These are phyloP conservation scores for Diddensiella transvaalensis DNA, from an alignment of 805 yeast genomes.

Conservation along the genomic window DNA sequence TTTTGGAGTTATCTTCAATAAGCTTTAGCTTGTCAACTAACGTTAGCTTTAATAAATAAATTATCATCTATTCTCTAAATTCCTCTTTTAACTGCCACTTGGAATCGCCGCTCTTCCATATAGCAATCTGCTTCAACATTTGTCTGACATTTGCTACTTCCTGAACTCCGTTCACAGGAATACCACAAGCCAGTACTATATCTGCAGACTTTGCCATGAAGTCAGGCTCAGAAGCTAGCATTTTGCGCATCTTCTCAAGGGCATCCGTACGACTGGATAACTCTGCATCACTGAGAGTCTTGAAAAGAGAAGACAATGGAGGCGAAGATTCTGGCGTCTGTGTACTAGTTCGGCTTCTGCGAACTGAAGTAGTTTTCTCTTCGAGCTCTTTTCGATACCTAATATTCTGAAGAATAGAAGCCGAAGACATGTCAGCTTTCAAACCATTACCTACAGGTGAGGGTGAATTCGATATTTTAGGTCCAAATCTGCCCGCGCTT, in stretches of 20 bases:
- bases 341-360: not conserved
- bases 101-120: slow-evolving; percentile 54
- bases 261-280: slow-evolving; percentile 21
- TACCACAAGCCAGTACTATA: slow-evolving; percentile 39
- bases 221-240: slow-evolving; percentile 36
- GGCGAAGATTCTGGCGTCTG: not conserved
- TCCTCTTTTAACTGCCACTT: slow-evolving; percentile 68
- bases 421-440: slow-evolving; percentile 33
- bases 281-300: slow-evolving; percentile 8
- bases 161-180: slow-evolving; percentile 44
- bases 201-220: slow-evolving; percentile 48
- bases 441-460: slow-evolving; percentile 4
- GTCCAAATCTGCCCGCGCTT: slow-evolving; percentile 60
- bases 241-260: slow-evolving; percentile 40
- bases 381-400: slow-evolving; percentile 42
- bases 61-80: not conserved
- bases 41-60: not conserved
- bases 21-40: not conserved
- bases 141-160: slow-evolving; percentile 63
- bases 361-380: slow-evolving; percentile 15
- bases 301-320: not conserved
- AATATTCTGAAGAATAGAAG: slow-evolving; percentile 48
- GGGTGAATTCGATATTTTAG: slow-evolving; percentile 18
- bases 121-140: slow-evolving; percentile 62
- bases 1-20: not conserved